A percentile compares a stretch with the other conserved stretches of the same genome.
phyloP scores from a whole-genome alignment of 2,329 filamentous ascomycete species.

The Fusarium annulatum region DNA sequence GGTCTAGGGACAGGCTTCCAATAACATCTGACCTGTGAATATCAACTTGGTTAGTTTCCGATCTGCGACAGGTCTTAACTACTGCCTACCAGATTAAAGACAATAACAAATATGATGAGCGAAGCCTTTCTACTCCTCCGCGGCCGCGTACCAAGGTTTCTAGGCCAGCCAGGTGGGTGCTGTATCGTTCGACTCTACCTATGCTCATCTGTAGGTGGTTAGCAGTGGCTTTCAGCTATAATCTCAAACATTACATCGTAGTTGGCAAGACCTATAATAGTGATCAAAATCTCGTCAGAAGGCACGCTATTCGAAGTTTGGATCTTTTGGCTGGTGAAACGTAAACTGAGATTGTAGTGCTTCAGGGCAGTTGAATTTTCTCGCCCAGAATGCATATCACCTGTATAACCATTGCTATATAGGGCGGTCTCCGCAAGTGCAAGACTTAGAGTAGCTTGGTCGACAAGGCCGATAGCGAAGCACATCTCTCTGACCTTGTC shows the following conservation, averaged over 20 bases:
- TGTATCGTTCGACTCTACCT: conserved; percentile 2
- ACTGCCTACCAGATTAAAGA: neutral
- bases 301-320: neutral
- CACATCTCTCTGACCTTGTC: conserved; percentile 3
- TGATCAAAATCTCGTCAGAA: neutral
- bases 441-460: neutral
- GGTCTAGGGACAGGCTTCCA: neutral
- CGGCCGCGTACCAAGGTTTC: neutral
- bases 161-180: neutral
- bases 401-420: neutral
- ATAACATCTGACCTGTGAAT: conserved; percentile 6
- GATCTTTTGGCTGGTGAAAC: neutral
- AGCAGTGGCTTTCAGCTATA: neutral
- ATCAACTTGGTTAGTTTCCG: neutral
- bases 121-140: neutral
- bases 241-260: neutral
- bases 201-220: neutral
- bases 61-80: fast-evolving
- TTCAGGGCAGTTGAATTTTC: neutral
- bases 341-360: neutral
- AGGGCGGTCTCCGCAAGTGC: conserved; percentile 1
- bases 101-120: neutral
- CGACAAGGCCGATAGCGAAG: conserved; percentile 4
- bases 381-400: neutral
- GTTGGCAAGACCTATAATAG: conserved; percentile 2